Evolutionary conservation across 2,329 filamentous ascomycete genomes (phyloP), one percentile per base, ranked within the genome.

Genomic region (Cytospora leucostoma): DNA sequence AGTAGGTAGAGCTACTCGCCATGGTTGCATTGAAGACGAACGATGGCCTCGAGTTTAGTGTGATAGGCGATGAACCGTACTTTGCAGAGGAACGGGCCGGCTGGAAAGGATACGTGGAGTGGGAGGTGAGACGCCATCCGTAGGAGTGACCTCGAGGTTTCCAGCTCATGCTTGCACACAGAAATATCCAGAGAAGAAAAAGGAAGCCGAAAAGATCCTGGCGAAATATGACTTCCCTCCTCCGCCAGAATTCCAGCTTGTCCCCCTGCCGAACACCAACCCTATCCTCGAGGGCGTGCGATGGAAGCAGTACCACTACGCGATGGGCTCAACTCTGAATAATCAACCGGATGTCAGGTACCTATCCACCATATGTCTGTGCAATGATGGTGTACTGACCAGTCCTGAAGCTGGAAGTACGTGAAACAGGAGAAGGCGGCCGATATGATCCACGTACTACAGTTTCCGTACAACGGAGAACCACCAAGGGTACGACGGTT

Each of bases 171-270:
- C 38, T 40, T 40, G 38, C 15, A n/a, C 7, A 13, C 38, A 40
- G 70, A 80, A 84, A 13, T 88, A 89, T 60, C 88, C 88, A 0
- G 85, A 89, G 55, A 90, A 89, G 73, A 88, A 88, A 69, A 79
- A 78, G 33, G 76, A 81, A 53, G 88, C 85, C 0, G 79, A 82
- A 54, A 78, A 84, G 61, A 82, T 88, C 55, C 70, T 88, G 15
- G 74, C 75, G 32, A 75, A 75, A 57, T 82, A 85, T 56, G 74
- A 81, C 64, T 82, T 88, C 71, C 78, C 80, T 44, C 65, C 67
- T 34, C 78, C 69, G 62, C 83, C 84, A 0, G 85, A 88, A 66
- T 88, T 81, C 64, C 83, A 86, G 66, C 75, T 87, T 0, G 79
- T 74, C 0, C 80, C 81, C 0, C 78, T 88, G 7, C 84, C 85